phyloP scores from a whole-genome alignment of 192 early-diverging fungal genomes.

The Borealophlyctis nickersoniae region DNA sequence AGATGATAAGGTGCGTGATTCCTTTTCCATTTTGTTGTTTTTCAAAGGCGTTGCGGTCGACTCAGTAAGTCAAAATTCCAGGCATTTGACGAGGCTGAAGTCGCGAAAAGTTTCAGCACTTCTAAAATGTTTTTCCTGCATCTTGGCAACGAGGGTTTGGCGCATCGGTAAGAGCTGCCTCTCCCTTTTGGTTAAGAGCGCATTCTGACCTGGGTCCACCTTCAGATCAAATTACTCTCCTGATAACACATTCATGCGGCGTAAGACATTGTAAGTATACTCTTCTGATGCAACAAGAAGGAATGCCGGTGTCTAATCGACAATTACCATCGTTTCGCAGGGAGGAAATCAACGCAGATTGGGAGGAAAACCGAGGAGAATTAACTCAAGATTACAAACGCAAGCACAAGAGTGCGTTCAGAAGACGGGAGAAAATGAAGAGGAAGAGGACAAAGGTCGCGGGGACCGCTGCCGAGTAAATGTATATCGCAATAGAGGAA shows the following conservation, averaged over 20 bases:
- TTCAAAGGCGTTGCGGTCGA: too few relatives aligned
- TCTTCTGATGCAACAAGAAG: background rate
- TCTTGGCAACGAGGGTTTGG: conserved; percentile 7
- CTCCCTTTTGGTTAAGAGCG: too few relatives aligned
- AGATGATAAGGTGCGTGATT: too few relatives aligned
- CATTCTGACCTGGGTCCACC: too few relatives aligned
- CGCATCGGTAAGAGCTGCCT: conserved; percentile 28
- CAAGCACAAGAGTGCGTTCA: conserved; percentile 48
- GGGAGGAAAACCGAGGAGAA: conserved; percentile 52
- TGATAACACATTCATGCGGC: conserved; percentile 26
- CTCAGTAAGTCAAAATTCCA: too few relatives aligned
- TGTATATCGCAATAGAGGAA: too few relatives aligned
- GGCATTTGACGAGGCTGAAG: conserved; percentile 7
- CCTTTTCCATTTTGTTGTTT: too few relatives aligned
- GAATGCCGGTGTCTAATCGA: too few relatives aligned
- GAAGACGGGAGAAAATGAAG: conserved; percentile 28
- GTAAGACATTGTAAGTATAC: conserved; percentile 26
- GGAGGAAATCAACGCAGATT: conserved; percentile 52
- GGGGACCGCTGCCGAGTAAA: background rate
- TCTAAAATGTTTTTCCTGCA: conserved; percentile 29
- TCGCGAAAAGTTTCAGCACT: conserved; percentile 10
- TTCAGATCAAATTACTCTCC: conserved; percentile 28
- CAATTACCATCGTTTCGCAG: conserved; percentile 25
- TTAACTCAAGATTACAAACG: conserved; percentile 64
- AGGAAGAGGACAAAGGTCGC: conserved; percentile 2